phyloP scores from a whole-genome alignment of 495 filamentous ascomycete genomes.

The Aspergillus conjunctus region DNA sequence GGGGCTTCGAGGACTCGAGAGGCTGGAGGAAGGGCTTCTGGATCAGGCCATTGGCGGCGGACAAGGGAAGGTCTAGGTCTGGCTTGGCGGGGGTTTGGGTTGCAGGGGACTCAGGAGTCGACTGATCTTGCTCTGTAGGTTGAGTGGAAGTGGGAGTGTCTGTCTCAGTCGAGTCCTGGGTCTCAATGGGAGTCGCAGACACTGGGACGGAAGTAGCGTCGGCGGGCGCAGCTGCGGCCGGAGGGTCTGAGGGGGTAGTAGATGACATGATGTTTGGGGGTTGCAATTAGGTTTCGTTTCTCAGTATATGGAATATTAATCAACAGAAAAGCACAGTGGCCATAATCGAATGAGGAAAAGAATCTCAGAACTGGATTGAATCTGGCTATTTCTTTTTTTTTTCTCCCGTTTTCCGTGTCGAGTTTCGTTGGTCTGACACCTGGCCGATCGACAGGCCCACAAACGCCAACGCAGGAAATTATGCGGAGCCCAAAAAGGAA shows the following conservation, averaged over 20 bases:
- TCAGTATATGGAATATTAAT: background rate
- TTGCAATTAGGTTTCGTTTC: background rate
- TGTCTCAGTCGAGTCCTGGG: slow-evolving; percentile 17
- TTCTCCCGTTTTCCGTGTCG: background rate
- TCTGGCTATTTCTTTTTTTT: background rate
- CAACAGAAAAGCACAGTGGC: background rate
- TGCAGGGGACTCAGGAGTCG: slow-evolving; percentile 1
- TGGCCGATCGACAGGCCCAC: slow-evolving; percentile 5
- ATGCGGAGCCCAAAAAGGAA: background rate
- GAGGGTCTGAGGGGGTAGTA: slow-evolving; percentile 7
- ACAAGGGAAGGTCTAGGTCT: slow-evolving; percentile 47
- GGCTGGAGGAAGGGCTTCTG: slow-evolving; percentile 73
- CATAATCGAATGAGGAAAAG: background rate
- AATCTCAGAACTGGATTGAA: too few relatives aligned
- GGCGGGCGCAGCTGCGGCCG: slow-evolving; percentile 2
- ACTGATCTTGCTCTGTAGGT: slow-evolving; percentile 15
- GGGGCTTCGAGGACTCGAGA: slow-evolving; percentile 55
- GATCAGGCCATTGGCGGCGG: slow-evolving; percentile 52
- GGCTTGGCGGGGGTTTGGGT: slow-evolving; percentile 32
- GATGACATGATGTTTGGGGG: background rate
- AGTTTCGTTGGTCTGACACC: background rate
- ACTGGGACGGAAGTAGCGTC: background rate
- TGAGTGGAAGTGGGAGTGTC: slow-evolving; percentile 14
- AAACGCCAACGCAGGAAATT: background rate
- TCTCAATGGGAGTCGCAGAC: background rate